phyloP scores from a whole-genome alignment of 202 grass and related monocot genomes.

The Carex arenaria region DNA sequence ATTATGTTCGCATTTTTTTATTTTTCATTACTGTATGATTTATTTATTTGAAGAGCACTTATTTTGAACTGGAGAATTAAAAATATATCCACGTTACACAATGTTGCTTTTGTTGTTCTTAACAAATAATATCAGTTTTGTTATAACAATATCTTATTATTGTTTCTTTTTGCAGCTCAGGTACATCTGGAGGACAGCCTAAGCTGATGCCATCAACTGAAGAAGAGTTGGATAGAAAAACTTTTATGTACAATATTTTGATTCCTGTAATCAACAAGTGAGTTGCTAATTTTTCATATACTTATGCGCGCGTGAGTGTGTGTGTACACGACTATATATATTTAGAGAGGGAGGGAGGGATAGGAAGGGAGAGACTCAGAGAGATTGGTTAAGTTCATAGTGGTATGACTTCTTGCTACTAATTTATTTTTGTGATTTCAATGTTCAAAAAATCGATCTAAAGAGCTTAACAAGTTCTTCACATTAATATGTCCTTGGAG shows the following conservation, averaged over 20 bases:
- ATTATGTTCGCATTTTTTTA: neutral
- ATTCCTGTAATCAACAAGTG: conserved; percentile 66
- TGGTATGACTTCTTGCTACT: too few relatives aligned
- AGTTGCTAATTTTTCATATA: neutral
- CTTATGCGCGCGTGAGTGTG: too few relatives aligned
- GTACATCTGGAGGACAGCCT: conserved; percentile 65
- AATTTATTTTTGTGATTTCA: too few relatives aligned
- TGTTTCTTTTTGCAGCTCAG: conserved; percentile 40
- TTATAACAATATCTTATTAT: neutral
- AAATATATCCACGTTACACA: too few relatives aligned
- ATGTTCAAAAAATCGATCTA: too few relatives aligned
- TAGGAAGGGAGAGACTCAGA: too few relatives aligned
- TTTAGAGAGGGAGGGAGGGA: too few relatives aligned
- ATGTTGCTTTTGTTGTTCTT: too few relatives aligned
- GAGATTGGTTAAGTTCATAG: too few relatives aligned
- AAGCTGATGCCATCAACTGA: conserved; percentile 81
- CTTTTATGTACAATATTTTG: conserved; percentile 70
- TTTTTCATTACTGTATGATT: neutral
- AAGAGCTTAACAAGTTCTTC: too few relatives aligned
- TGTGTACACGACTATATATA: too few relatives aligned
- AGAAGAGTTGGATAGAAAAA: conserved; percentile 76
- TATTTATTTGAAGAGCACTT: neutral
- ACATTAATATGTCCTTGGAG: too few relatives aligned
- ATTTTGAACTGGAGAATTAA: neutral
- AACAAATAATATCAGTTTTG: neutral